Percentiles rank a stretch among this genome's conserved stretches.
Evolutionary conservation across 164 flowering plant genomes (phyloP).

Genomic region (Tetrastigma voinierianum): DNA sequence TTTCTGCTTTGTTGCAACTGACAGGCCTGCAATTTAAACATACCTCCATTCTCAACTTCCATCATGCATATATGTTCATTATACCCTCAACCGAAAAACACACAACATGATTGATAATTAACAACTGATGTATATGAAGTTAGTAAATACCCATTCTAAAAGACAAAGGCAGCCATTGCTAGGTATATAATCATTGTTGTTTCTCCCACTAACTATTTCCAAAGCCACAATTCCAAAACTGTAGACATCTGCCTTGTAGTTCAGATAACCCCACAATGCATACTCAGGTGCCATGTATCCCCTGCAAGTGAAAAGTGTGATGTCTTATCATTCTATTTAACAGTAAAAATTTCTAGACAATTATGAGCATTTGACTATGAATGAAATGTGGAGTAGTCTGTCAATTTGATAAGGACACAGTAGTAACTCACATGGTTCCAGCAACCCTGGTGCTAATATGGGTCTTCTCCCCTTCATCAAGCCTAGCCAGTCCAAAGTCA

Average conservation of each 20-base stretch:
- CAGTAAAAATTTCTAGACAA: too few species aligned
- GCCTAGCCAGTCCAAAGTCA: conserved; percentile 75
- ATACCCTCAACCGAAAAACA: too few species aligned
- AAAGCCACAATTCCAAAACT: conserved; percentile 55
- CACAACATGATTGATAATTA: too few species aligned
- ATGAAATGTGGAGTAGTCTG: background rate
- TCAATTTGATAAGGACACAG: background rate
- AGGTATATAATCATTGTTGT: conserved; percentile 30
- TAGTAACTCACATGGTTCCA: conserved; percentile 56
- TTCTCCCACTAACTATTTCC: conserved; percentile 50
- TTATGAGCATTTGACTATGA: too few species aligned
- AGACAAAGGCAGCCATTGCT: conserved; percentile 29
- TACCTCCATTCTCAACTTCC: too few species aligned
- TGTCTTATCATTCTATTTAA: background rate
- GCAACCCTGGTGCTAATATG: conserved; percentile 70
- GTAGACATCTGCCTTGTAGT: conserved; percentile 58
- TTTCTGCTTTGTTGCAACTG: conserved; percentile 27
- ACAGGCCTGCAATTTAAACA: conserved; percentile 29
- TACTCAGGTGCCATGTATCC: conserved; percentile 52
- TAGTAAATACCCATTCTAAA: conserved; percentile 43
- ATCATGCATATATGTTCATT: too few species aligned
- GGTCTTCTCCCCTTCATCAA: conserved; percentile 58
- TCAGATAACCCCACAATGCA: conserved; percentile 48
- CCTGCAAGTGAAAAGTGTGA: conserved; percentile 18
- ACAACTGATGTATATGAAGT: background rate